Evolutionary conservation across 1,139 yeast species (phyloP).

Genomic region (Saccharomycopsis crataegensis): DNA sequence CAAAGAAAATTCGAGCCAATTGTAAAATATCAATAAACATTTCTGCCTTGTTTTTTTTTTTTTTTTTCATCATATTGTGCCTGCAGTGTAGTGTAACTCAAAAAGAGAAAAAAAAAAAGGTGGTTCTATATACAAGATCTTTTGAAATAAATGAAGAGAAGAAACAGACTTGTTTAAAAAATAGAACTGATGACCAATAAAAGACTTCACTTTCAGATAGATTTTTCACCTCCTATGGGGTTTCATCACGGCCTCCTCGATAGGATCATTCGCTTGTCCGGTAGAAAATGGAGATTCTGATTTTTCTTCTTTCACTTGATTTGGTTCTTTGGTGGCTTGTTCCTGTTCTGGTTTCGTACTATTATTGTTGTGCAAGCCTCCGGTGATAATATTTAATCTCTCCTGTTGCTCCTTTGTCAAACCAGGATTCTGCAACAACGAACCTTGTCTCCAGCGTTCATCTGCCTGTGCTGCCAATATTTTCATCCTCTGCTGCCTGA

Average conservation of each 20-base stretch:
- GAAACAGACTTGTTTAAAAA: neutral
- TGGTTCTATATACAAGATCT: neutral
- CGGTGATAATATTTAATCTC: constrained; percentile 8
- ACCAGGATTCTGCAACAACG: constrained; percentile 14
- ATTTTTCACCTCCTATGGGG: constrained; percentile 1
- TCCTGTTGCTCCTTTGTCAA: constrained; percentile 12
- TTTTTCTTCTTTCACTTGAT: neutral
- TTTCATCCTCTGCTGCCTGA: constrained; percentile 49
- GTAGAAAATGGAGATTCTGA: neutral
- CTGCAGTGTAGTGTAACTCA: no score
- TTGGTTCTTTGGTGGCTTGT: neutral
- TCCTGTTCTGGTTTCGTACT: neutral
- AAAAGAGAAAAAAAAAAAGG: no score
- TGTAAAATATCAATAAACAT: no score
- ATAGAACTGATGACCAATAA: no score
- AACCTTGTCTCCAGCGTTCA: constrained; percentile 44
- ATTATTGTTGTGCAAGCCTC: constrained; percentile 6
- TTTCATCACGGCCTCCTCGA: constrained; percentile 8
- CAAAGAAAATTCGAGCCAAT: no score
- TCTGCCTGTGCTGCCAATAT: constrained; percentile 54
- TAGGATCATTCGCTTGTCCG: constrained; percentile 3
- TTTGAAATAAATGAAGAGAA: neutral
- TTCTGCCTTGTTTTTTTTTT: no score
- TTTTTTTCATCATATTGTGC: no score
- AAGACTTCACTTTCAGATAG: no score